These are phyloP conservation scores for Hypericum androsaemum DNA, from an alignment of 345 rosid species.

Conservation along the genomic window DNA sequence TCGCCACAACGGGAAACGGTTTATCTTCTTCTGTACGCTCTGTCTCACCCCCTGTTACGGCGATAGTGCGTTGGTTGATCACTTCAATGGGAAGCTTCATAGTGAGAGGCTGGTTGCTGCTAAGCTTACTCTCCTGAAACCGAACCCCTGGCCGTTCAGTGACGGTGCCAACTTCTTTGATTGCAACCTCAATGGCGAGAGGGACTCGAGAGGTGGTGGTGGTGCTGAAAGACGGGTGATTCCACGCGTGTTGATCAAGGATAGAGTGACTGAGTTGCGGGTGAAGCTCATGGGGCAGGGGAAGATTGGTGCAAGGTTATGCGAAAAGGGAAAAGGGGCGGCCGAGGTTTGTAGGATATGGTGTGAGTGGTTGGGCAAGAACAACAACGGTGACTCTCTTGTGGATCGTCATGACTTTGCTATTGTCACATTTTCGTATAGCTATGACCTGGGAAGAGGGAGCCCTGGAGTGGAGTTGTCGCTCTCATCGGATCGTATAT, in stretches of 20 bases:
- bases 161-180: conserved; percentile 82
- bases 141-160: conserved; percentile 84
- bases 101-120: conserved; percentile 58
- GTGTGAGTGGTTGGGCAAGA: conserved; percentile 87
- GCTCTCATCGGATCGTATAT: conserved; percentile 35
- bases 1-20: conserved; percentile 66
- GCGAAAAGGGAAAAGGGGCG: conserved; percentile 30
- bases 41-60: conserved; percentile 79
- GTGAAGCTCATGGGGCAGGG: conserved; percentile 52
- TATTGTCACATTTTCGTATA: conserved; percentile 47
- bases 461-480: conserved; percentile 46
- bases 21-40: conserved; percentile 73
- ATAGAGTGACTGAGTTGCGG: conserved; percentile 44
- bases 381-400: conserved; percentile 23
- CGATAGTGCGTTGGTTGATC: conserved; percentile 59
- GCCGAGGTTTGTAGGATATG: conserved; percentile 48
- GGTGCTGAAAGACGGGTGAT: conserved; percentile 29
- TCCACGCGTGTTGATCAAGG: conserved; percentile 47
- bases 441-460: conserved; percentile 47
- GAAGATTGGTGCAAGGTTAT: conserved; percentile 44
- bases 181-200: too few relatives aligned
- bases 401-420: conserved; percentile 59
- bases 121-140: conserved; percentile 53
- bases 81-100: conserved; percentile 75
- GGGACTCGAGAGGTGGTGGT: conserved; percentile 15